Conservation (phyloP, 306 rosid genomes). For the Carpinus fangiana region DNA sequence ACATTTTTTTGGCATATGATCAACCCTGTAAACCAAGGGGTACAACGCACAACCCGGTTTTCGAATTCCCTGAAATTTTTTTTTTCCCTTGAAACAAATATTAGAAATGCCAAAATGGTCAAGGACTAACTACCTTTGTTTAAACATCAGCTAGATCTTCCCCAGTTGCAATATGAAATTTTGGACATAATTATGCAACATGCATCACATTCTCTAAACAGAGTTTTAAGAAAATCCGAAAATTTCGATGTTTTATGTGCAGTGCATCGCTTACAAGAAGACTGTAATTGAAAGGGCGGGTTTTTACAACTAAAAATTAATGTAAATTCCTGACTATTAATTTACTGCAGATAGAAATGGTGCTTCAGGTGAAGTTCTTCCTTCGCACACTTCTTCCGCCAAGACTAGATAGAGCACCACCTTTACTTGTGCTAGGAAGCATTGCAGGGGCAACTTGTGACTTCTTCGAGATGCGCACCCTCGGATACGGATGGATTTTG, state of each 20-base stretch:
- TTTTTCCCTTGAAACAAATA: not conserved
- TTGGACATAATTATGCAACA: slow-evolving; percentile 33
- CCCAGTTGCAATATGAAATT: slow-evolving; percentile 35
- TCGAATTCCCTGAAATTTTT: too few relatives aligned
- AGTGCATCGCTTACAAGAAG: slow-evolving; percentile 26
- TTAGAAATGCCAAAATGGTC: not conserved
- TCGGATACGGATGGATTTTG: slow-evolving; percentile 82
- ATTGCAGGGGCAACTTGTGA: slow-evolving; percentile 36
- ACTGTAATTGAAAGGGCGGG: slow-evolving; percentile 18
- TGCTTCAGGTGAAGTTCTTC: slow-evolving; percentile 43
- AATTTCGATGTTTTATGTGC: slow-evolving; percentile 24
- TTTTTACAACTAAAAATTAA: slow-evolving; percentile 47
- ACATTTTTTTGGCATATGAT: too few relatives aligned
- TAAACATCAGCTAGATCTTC: slow-evolving; percentile 20
- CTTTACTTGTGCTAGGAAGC: slow-evolving; percentile 35
- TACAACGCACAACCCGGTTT: too few relatives aligned
- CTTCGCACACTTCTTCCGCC: slow-evolving; percentile 52
- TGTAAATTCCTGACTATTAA: slow-evolving; percentile 42
- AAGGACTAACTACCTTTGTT: slow-evolving; percentile 9
- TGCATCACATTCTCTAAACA: slow-evolving; percentile 25
- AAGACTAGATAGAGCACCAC: slow-evolving; percentile 25
- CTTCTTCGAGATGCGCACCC: slow-evolving; percentile 59
- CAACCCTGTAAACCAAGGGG: too few relatives aligned
- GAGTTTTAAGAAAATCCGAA: slow-evolving; percentile 5
- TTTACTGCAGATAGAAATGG: slow-evolving; percentile 31